Base-by-base conservation (phyloP, 805 yeast species). In the Metschnikowia lachancei region DNA sequence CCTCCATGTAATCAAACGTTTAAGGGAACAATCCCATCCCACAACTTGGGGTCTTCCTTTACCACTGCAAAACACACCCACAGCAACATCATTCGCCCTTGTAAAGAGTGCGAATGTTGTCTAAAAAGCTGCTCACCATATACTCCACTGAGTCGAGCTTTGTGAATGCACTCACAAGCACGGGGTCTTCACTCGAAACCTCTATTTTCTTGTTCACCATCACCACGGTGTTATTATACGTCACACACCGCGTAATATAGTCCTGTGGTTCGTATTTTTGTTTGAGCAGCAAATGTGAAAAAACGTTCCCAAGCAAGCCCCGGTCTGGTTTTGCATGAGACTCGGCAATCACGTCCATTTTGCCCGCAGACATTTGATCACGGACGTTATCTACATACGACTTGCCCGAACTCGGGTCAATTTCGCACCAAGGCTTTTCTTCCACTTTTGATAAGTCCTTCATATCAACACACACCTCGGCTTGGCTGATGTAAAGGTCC, bases 151-250 rank as follows among this genome's bases (percentile, higher is more conserved):
- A 77, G 45, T 76, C 84, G 50, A 85, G 66, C 56, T 85, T 85
- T 4, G 85, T 76, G 51, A 80, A 75, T 1, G 83, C 75, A 41
- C 85, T 78, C 32, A 84, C 69, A 43, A 85, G 61, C 8, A 79
- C 72, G 2, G 91, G 91, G 56, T 85, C 92, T 19, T 85, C 82
- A 3, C 84, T 76, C 22, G 80, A 74, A 3, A 82, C 81, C 48
- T 80, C 81, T 18, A 82, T 65, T 46, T 79, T 81, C 49, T 78
- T 83, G 50, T 69, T 65, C 20, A 83, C 81, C 57, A 80, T 79
- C 20, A 83, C 90, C 36, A 83, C 88, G 53, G 67, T 70, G 35
- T 70, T 67, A 47, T 77, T 67, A 60, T 76, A 84, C 0, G 90
- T 83, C 13, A 82, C 65, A 45, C 87, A 80, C 50, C 83, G 75